Percentiles rank a stretch among this genome's conserved stretches.
These are phyloP conservation scores for Westerdykella sp. DNA, from an alignment of 2,329 filamentous ascomycete genomes.

Conservation along the genomic window DNA sequence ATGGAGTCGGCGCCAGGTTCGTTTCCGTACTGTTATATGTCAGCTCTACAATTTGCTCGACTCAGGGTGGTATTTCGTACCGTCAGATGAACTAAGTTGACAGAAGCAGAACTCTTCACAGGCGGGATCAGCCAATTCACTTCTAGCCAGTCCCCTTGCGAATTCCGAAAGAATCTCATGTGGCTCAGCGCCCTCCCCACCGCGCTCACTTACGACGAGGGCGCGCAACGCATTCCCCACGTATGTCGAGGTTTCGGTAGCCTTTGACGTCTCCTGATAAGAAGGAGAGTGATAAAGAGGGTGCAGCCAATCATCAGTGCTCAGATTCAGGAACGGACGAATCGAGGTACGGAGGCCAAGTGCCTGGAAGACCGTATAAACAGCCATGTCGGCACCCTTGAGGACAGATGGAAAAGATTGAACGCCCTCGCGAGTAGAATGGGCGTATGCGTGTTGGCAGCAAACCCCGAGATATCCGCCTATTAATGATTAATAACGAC, in stretches of 20 bases:
- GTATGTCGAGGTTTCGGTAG: too few species aligned
- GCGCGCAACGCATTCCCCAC: conserved; percentile 1
- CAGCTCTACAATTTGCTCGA: neutral
- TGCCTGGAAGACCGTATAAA: conserved; percentile 31
- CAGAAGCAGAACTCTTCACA: neutral
- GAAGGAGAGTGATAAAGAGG: too few species aligned
- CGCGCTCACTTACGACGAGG: neutral
- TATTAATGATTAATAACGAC: conserved; percentile 8
- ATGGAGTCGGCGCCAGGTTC: conserved; percentile 1
- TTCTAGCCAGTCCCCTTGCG: neutral
- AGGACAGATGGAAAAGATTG: conserved; percentile 33
- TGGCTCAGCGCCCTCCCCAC: neutral
- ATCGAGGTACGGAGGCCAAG: conserved; percentile 17
- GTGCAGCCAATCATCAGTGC: neutral
- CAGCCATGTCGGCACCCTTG: conserved; percentile 44
- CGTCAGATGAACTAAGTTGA: conserved; percentile 2
- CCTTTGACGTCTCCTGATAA: too few species aligned
- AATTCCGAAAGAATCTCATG: conserved; percentile 1
- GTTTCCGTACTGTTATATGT: conserved; percentile 15
- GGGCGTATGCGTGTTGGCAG: conserved; percentile 46
- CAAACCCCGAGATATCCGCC: conserved; percentile 43
- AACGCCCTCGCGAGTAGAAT: conserved; percentile 25
- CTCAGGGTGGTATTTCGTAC: conserved; percentile 2
- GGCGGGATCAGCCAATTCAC: conserved; percentile 6
- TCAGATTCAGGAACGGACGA: conserved; percentile 10